Evolutionary conservation across 78 protist genomes (phyloP).

Genomic region (Dictyostelium discoideum): DNA sequence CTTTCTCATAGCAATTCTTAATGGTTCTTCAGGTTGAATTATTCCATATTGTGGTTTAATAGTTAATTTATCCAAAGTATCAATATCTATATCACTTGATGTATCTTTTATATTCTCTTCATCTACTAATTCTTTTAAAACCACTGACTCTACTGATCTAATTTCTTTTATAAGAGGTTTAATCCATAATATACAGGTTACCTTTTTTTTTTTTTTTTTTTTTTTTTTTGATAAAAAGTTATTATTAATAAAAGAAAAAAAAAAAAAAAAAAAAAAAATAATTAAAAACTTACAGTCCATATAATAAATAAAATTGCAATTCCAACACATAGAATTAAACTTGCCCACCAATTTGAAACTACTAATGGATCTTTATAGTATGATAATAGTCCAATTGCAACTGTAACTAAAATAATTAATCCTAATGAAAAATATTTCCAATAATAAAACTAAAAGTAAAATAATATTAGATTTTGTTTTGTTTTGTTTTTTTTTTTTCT

Average conservation of each 20-base stretch:
- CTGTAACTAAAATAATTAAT: not conserved
- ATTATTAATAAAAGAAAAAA: not conserved
- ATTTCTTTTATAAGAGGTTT: constrained; percentile 22
- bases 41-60: constrained; percentile 65
- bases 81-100: constrained; percentile 24
- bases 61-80: constrained; percentile 23
- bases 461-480: not conserved
- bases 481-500: not conserved
- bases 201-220: not conserved
- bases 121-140: constrained; percentile 22
- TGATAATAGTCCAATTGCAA: constrained; percentile 39
- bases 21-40: constrained; percentile 54
- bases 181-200: constrained; percentile 36
- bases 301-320: constrained; percentile 24
- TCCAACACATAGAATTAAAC: constrained; percentile 20
- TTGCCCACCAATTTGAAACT: constrained; percentile 4
- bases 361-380: constrained; percentile 9
- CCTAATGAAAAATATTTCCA: constrained; percentile 37
- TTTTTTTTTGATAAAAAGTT: not conserved
- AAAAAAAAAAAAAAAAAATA: not conserved
- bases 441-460: constrained; percentile 31
- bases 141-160: not conserved
- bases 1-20: constrained; percentile 50
- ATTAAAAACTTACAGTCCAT: constrained; percentile 4
- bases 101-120: constrained; percentile 33